phyloP scores from a whole-genome alignment of 345 rosid genomes.

The Barbarea vulgaris region DNA sequence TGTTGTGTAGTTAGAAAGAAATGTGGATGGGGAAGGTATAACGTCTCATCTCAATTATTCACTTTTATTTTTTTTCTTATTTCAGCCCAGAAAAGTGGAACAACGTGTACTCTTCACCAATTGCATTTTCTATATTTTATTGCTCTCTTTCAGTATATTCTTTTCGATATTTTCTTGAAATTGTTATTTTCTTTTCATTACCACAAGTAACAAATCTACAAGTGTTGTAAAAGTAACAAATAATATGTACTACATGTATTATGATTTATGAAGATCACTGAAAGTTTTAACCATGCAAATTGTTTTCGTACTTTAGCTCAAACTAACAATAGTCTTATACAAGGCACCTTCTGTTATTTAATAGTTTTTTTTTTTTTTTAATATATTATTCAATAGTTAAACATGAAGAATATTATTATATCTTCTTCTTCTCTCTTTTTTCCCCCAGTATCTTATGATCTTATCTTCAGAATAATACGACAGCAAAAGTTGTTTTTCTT shows the following conservation, averaged over 20 bases:
- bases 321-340: neutral
- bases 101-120: conserved; percentile 40
- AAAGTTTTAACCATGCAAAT: neutral
- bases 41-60: conserved; percentile 44
- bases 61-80: conserved; percentile 12
- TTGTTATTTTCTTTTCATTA: neutral
- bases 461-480: conserved; percentile 8
- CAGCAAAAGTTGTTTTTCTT: neutral
- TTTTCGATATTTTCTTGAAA: neutral
- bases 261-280: neutral
- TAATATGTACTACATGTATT: neutral
- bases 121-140: conserved; percentile 29
- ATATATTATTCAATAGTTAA: conserved; percentile 3
- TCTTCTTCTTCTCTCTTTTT: neutral
- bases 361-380: too few relatives aligned
- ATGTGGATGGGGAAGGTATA: conserved; percentile 44
- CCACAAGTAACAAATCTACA: neutral
- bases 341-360: neutral
- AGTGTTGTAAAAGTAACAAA: neutral
- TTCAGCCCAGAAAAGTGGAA: conserved; percentile 31
- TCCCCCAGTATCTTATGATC: neutral
- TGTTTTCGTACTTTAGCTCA: neutral
- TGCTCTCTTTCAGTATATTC: conserved; percentile 8
- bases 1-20: conserved; percentile 32
- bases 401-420: neutral